These are phyloP conservation scores for Furculomyces boomerangus DNA, from an alignment of 371 early-diverging fungal genomes.

Conservation along the genomic window DNA sequence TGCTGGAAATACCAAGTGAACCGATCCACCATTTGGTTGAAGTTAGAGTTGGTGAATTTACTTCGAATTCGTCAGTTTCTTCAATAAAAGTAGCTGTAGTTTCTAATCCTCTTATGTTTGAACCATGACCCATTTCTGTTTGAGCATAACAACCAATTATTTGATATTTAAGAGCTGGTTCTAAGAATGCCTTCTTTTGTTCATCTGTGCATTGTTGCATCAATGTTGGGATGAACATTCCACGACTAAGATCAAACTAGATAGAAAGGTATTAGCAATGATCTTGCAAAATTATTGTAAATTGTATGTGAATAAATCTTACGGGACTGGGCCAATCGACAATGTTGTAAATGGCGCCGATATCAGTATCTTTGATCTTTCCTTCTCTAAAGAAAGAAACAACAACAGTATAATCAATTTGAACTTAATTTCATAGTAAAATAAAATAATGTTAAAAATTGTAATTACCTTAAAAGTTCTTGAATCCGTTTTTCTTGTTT, in stretches of 20 bases:
- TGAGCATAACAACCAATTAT: conserved; percentile 77
- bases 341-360: not conserved
- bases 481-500: conserved; percentile 13
- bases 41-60: conserved; percentile 65
- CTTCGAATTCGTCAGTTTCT: conserved; percentile 64
- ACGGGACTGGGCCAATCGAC: not conserved
- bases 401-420: not conserved
- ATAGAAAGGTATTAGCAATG: not conserved
- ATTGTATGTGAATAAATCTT: not conserved
- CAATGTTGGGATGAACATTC: conserved; percentile 65
- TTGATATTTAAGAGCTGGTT: conserved; percentile 46
- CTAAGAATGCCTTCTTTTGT: conserved; percentile 55
- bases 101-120: conserved; percentile 71
- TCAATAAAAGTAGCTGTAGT: conserved; percentile 71
- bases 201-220: conserved; percentile 53
- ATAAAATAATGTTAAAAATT: not conserved
- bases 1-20: conserved; percentile 43
- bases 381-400: not conserved
- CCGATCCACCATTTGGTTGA: conserved; percentile 89
- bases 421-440: not conserved
- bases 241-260: conserved; percentile 25
- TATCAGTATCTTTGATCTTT: not conserved
- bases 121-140: conserved; percentile 62
- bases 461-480: conserved; percentile 8
- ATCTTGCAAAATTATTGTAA: not conserved